phyloP scores from a whole-genome alignment of 139 green algal species.

The Nannochloris sp. region DNA sequence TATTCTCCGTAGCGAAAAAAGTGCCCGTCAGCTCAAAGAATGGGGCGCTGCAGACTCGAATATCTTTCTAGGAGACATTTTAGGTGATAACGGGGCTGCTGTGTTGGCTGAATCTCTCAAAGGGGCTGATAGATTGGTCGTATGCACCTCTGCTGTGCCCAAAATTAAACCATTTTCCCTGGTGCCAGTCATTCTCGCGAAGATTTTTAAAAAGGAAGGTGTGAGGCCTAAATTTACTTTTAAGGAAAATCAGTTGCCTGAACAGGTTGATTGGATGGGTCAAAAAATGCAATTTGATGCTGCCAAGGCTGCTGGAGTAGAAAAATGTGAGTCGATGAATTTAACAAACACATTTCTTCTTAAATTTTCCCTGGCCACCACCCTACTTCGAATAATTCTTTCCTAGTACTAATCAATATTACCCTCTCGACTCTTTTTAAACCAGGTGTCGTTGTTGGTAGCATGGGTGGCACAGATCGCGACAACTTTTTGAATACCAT shows the following conservation, averaged over 20 bases:
- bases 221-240: slow-evolving; percentile 49
- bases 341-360: too few species aligned
- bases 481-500: slow-evolving; percentile 57
- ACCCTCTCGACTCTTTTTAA: too few species aligned
- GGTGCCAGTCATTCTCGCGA: slow-evolving; percentile 11
- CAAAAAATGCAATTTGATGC: slow-evolving; percentile 78
- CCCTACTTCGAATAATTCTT: background rate
- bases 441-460: slow-evolving; percentile 43
- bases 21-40: slow-evolving; percentile 9
- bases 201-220: slow-evolving; percentile 9
- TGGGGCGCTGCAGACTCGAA: slow-evolving; percentile 16
- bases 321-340: slow-evolving; percentile 1
- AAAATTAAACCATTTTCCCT: slow-evolving; percentile 34
- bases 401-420: too few species aligned
- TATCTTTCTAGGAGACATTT: slow-evolving; percentile 34
- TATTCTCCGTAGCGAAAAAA: slow-evolving; percentile 45
- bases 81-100: slow-evolving; percentile 7
- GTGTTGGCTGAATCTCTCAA: slow-evolving; percentile 18
- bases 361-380: too few species aligned
- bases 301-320: slow-evolving; percentile 56
- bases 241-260: slow-evolving; percentile 44
- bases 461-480: slow-evolving; percentile 65
- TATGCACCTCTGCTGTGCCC: slow-evolving; percentile 33
- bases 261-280: slow-evolving; percentile 79
- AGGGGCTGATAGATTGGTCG: slow-evolving; percentile 23